phyloP scores from a whole-genome alignment of 2,329 filamentous ascomycete genomes.

The Hysterium pulicare region DNA sequence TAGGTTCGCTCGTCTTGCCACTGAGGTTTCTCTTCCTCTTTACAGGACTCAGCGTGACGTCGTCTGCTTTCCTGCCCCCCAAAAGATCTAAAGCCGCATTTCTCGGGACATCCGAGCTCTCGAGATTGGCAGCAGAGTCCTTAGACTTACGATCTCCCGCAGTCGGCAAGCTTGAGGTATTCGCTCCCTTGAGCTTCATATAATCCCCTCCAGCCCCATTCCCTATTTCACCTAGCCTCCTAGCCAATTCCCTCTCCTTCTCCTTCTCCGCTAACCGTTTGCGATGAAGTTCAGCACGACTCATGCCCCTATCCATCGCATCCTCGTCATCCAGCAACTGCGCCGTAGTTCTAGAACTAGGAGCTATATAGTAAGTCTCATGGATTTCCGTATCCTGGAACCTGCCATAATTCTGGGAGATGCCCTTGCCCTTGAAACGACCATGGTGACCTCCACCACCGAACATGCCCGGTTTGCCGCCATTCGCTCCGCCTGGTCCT shows the following conservation, averaged over 20 bases:
- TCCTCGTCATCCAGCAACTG: constrained; percentile 65
- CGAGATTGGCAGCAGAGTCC: constrained; percentile 9
- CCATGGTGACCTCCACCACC: constrained; percentile 22
- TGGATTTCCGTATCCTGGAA: constrained; percentile 59
- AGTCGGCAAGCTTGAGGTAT: constrained; percentile 17
- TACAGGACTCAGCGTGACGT: constrained; percentile 41
- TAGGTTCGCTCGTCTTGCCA: constrained; percentile 34
- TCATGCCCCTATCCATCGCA: constrained; percentile 51
- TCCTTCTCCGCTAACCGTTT: constrained; percentile 64
- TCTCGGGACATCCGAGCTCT: too few relatives aligned
- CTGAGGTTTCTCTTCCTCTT: constrained; percentile 41
- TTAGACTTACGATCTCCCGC: constrained; percentile 17
- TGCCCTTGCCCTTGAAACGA: constrained; percentile 16
- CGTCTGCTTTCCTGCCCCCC: constrained; percentile 40
- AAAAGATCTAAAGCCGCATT: constrained; percentile 45
- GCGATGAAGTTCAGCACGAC: constrained; percentile 64
- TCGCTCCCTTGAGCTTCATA: constrained; percentile 48
- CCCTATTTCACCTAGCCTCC: constrained; percentile 62
- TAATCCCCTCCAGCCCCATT: constrained; percentile 68
- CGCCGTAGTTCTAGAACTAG: constrained; percentile 50
- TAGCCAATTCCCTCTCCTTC: constrained; percentile 69
- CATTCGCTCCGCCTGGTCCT: constrained; percentile 18
- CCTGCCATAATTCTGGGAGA: constrained; percentile 33
- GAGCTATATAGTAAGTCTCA: constrained; percentile 45
- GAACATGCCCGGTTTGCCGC: constrained; percentile 16